phyloP scores from a whole-genome alignment of 768 basidiomycete genomes.

The Baorangia bicolor region DNA sequence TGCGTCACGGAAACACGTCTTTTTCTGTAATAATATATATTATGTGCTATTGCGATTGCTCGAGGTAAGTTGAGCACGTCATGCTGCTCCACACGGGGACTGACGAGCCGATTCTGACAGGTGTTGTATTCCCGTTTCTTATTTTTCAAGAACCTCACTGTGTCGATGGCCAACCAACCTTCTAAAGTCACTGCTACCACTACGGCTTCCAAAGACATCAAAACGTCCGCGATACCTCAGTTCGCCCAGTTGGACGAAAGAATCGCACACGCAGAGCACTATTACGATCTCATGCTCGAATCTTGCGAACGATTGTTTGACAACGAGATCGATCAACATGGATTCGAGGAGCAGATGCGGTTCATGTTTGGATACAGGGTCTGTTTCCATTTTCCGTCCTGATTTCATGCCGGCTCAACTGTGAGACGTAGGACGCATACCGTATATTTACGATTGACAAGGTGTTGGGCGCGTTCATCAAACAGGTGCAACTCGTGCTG shows the following conservation, averaged over 20 bases:
- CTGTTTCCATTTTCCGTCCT: not conserved
- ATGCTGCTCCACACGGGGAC: not conserved
- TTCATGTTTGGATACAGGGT: constrained; percentile 85
- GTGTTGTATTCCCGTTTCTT: constrained; percentile 77
- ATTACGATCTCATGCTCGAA: constrained; percentile 81
- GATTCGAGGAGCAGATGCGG: constrained; percentile 90
- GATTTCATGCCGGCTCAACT: not conserved
- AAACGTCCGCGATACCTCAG: constrained; percentile 30
- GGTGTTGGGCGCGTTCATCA: constrained; percentile 82
- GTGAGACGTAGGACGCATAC: constrained; percentile 61
- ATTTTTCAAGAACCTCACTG: constrained; percentile 73
- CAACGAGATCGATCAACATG: constrained; percentile 81
- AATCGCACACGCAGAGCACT: constrained; percentile 55
- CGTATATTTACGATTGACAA: constrained; percentile 95
- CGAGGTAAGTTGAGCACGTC: constrained; percentile 57
- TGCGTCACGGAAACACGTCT: constrained; percentile 52
- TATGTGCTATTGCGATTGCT: constrained; percentile 83
- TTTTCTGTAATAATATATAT: constrained; percentile 88
- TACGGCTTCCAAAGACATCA: constrained; percentile 27
- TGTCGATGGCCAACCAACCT: constrained; percentile 39
- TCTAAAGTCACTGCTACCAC: not conserved
- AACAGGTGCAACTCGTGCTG: constrained; percentile 82
- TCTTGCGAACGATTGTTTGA: constrained; percentile 91
- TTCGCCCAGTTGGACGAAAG: constrained; percentile 33
- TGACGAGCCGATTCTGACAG: constrained; percentile 39